Percentiles rank a stretch among this genome's conserved stretches.
phyloP scores from a whole-genome alignment of 306 rosid genomes.

The Vicia faba region DNA sequence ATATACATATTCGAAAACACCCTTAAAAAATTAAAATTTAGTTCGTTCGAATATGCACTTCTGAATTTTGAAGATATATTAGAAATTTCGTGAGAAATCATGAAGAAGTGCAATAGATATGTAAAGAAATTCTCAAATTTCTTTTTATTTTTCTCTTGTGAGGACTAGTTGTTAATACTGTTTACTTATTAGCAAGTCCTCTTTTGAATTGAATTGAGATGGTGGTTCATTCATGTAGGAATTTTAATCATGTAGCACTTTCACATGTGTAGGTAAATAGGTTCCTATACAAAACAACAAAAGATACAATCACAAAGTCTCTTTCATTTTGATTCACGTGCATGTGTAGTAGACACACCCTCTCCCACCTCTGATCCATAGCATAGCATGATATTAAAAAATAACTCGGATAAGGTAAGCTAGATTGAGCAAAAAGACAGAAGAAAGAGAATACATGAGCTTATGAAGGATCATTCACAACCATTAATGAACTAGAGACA shows the following conservation, averaged over 20 bases:
- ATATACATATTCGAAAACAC: too few relatives aligned
- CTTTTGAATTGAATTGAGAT: not conserved
- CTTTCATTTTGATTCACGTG: constrained; percentile 29
- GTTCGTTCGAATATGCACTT: too few relatives aligned
- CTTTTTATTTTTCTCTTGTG: too few relatives aligned
- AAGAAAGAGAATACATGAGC: constrained; percentile 12
- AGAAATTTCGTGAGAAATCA: too few relatives aligned
- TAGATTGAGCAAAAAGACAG: constrained; percentile 12
- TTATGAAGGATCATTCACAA: constrained; percentile 42
- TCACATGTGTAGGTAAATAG: constrained; percentile 21
- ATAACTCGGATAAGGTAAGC: not conserved
- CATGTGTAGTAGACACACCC: not conserved
- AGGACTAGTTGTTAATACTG: too few relatives aligned
- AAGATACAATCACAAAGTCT: constrained; percentile 31
- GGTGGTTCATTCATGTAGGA: not conserved
- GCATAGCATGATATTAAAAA: constrained; percentile 12
- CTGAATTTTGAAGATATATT: too few relatives aligned
- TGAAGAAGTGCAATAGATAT: too few relatives aligned
- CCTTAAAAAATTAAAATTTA: too few relatives aligned
- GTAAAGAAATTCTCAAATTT: too few relatives aligned
- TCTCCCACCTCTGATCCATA: not conserved
- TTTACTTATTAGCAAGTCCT: not conserved
- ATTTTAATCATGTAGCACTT: constrained; percentile 9
- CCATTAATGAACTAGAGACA: not conserved
- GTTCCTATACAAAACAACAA: constrained; percentile 30